Conservation (phyloP, 176 grass and related monocot genomes). For the Triticum timopheevii region DNA sequence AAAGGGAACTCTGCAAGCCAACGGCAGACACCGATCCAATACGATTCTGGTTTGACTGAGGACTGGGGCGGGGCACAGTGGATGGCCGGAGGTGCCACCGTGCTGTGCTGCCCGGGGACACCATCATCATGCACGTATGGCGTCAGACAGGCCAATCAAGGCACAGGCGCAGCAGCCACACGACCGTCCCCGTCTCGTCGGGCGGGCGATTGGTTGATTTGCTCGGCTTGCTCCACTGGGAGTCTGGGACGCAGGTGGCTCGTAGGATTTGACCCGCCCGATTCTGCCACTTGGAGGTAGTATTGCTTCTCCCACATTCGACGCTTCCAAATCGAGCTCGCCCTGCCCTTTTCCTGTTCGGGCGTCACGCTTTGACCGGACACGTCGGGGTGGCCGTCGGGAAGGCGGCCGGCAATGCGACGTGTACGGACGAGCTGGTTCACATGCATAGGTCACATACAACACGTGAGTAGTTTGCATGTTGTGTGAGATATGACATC, state of each 20-base stretch:
- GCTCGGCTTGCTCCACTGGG: background rate
- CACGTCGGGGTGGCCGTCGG: background rate
- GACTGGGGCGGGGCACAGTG: background rate
- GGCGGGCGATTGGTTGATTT: background rate
- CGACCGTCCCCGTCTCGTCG: background rate
- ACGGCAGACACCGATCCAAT: background rate
- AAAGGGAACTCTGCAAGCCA: background rate
- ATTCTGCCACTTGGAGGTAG: background rate
- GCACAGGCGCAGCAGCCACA: background rate
- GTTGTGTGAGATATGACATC: too few species aligned
- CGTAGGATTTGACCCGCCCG: background rate
- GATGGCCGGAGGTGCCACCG: background rate
- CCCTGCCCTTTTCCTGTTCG: background rate
- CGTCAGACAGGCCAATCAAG: background rate
- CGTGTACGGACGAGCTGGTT: background rate
- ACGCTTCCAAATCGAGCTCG: constrained; percentile 13
- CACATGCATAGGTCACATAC: background rate
- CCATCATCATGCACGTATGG: background rate
- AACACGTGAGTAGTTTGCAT: background rate
- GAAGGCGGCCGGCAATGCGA: background rate
- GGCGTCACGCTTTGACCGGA: background rate
- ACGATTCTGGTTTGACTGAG: background rate
- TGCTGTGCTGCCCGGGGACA: background rate
- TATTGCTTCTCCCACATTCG: constrained; percentile 1
- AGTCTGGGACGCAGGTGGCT: background rate